Base-by-base conservation (phyloP, 2,329 filamentous ascomycete genomes). In the Botrytis sinoallii region DNA sequence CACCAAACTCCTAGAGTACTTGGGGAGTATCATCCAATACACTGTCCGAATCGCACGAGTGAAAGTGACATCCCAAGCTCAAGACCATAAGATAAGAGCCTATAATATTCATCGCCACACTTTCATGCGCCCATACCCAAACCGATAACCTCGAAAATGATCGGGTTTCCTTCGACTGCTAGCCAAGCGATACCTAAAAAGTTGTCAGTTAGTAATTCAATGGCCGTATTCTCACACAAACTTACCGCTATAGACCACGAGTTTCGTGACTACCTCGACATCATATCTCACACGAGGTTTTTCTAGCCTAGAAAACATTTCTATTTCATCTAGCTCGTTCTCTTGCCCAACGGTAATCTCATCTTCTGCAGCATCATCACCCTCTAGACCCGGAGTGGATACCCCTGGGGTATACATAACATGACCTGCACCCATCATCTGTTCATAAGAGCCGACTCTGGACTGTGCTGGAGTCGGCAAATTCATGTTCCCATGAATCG, bases 241-340 rank as follows among this genome's bases (percentile, higher is more conserved):
- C 90, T 83, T 84, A 94, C 95, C 96, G 74, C 92, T 88, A 84
- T 99, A 99, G 38, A 99, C 94, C 79, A 99, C 92, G 75, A 99
- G 83, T 84, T 98, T 98, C 8, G 96, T 98, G 55, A 99, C 92
- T 57, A 99, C 95, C 83, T 99, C 96, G n/a, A 98, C 95, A 83
- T 99, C 96, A 80, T 98, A 99, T 78, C 95, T 88, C 74, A 98
- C 95, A 77, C 96, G 90, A 67, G 96, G 94, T 83, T 92, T 93
- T 76, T 94, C 91, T 72, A 98, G 86, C 80, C 88, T 90, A 63
- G 91, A 92, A 82, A 98, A 98, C 82, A 98, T 91, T 81, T 97
- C 92, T 77, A 87, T 88, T 81, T 94, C 91, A 66, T 90, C 90
- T 44, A 82, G 79, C 63, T 83, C 82, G 40, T 88, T 86, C 63